Evolutionary conservation across 768 basidiomycete species (phyloP), one percentile per base, ranked within the genome.

Genomic region (Amanita inopinata): DNA sequence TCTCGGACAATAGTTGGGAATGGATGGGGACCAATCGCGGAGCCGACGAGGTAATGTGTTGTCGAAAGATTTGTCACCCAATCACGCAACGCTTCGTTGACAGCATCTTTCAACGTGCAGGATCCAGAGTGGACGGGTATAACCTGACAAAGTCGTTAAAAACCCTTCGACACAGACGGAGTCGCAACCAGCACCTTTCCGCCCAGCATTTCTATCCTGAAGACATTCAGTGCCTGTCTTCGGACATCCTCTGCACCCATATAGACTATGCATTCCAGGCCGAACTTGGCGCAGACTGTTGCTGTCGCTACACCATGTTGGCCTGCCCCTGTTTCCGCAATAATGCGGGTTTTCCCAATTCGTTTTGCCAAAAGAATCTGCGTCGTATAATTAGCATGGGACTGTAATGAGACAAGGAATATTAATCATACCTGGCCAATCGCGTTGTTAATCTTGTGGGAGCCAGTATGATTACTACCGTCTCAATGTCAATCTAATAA

Each of bases 301-400:
- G 96, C 96, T 35, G 96, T 98, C 15, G 96, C 96, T 22, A 99
- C 96, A 59, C 96, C 96, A 60, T 99, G 96, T 60, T 98, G 96
- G 11, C 96, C 96, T 1, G 96, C 96, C 48, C 96, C 96, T 1
- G 96, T 98, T 69, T 99, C 96, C 23, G 96, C 96, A 51, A 98
- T 98, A 55, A 99, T 98, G 41, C 93, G 78, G 28, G 73, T 96
- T 67, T 99, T 99, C 14, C 96, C 96, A 46, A 98, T 66, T 33
- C 96, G 78, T 34, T 76, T 75, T n/a, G 96, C 96, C 19, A 99
- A 77, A 12, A 99, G 70, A 48, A 98, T 93, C 85, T 94, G 58
- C 2, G 24, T 22, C 31, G 24, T 27, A 19, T 24, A 3, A 25
- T n/a, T n/a, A n/a, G n/a, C n/a, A n/a, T n/a, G n/a, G 22, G 18